Conservation (phyloP, 1,139 yeast genomes). For the Lodderomyces elongisporus region DNA sequence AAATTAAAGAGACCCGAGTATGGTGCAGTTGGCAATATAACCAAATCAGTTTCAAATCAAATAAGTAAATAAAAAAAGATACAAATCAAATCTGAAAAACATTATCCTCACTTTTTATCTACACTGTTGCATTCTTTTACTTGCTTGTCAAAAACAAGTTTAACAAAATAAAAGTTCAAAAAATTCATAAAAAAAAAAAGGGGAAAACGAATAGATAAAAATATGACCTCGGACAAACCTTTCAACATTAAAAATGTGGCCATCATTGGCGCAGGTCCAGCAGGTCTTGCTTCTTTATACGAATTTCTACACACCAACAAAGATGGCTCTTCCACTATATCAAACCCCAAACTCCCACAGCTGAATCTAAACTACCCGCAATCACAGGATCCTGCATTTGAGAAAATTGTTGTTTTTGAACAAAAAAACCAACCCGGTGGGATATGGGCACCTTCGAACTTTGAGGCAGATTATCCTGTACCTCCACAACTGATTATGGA, state of each 20-base stretch:
- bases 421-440: conserved; percentile 31
- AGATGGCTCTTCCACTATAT: conserved; percentile 28
- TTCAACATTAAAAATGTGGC: conserved; percentile 23
- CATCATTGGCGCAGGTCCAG: conserved; percentile 36
- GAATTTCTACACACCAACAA: conserved; percentile 30
- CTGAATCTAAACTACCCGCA: background rate
- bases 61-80: no score
- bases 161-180: no score
- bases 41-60: no score
- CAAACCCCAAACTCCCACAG: conserved; percentile 12
- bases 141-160: no score
- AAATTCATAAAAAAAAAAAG: no score
- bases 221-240: no score
- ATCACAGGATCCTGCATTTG: conserved; percentile 18
- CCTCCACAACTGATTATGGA: conserved; percentile 30
- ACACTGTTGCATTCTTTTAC: no score
- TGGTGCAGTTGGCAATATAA: no score
- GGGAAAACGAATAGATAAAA: no score
- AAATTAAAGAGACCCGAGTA: no score
- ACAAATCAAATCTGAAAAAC: no score
- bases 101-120: no score
- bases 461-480: conserved; percentile 21
- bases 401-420: conserved; percentile 30
- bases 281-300: conserved; percentile 32
- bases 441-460: conserved; percentile 26